Evolutionary conservation across 208 protist species (phyloP).

Genomic region (Angomonas ambiguus): DNA sequence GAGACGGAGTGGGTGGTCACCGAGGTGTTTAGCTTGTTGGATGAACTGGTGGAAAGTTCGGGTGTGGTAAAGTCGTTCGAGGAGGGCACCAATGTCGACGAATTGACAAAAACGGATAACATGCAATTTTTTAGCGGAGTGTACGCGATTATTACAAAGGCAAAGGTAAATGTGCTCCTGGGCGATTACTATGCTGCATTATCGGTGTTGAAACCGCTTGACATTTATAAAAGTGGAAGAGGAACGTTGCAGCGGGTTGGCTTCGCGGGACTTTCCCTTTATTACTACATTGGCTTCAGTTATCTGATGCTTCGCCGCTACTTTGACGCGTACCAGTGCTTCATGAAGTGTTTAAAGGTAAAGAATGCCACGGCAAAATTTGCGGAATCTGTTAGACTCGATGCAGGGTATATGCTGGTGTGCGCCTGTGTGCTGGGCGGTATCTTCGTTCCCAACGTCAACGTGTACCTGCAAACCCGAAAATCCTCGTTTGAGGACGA

Average conservation of each 20-base stretch:
- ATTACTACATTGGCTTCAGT: conserved; percentile 87
- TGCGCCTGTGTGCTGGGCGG: conserved; percentile 80
- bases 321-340: conserved; percentile 77
- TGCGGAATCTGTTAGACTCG: conserved; percentile 78
- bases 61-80: conserved; percentile 34
- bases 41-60: conserved; percentile 44
- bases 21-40: conserved; percentile 53
- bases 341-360: conserved; percentile 63
- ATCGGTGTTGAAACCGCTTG: conserved; percentile 53
- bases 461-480: conserved; percentile 32
- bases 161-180: conserved; percentile 78
- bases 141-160: conserved; percentile 75
- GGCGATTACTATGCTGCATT: conserved; percentile 84
- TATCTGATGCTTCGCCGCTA: conserved; percentile 91
- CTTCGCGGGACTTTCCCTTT: conserved; percentile 73
- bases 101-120: conserved; percentile 34
- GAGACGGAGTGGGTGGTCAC: conserved; percentile 62
- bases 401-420: conserved; percentile 78
- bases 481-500: conserved; percentile 81
- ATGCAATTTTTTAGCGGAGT: conserved; percentile 62
- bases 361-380: conserved; percentile 74
- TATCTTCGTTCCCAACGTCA: conserved; percentile 67
- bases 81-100: conserved; percentile 23
- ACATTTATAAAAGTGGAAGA: conserved; percentile 66
- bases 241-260: conserved; percentile 55